phyloP scores from a whole-genome alignment of 1,139 yeast species.

The Suhomyces chickasaworum region DNA sequence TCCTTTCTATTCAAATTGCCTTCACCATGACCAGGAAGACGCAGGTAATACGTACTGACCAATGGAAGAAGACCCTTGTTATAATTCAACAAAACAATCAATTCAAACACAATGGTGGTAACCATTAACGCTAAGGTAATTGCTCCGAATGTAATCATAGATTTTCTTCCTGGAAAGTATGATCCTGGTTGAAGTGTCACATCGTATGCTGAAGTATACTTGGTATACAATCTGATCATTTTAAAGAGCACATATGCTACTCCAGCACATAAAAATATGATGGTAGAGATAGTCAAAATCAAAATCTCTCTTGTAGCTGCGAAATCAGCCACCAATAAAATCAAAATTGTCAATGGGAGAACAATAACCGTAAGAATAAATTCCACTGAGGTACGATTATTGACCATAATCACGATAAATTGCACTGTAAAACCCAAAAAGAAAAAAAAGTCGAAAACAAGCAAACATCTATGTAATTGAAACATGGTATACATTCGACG shows the following conservation, averaged over 20 bases:
- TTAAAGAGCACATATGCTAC: slow-evolving; percentile 55
- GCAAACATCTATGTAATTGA: slow-evolving; percentile 45
- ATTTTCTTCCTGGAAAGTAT: slow-evolving; percentile 51
- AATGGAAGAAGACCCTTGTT: slow-evolving; percentile 41
- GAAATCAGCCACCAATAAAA: slow-evolving; percentile 41
- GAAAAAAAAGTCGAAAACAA: slow-evolving; percentile 52
- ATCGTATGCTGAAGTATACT: slow-evolving; percentile 33
- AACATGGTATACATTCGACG: slow-evolving; percentile 43
- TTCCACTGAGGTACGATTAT: slow-evolving; percentile 43
- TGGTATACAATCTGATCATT: slow-evolving; percentile 50
- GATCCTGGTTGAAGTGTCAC: slow-evolving; percentile 28
- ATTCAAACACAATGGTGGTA: slow-evolving; percentile 40
- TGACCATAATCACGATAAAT: slow-evolving; percentile 51
- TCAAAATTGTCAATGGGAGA: slow-evolving; percentile 47
- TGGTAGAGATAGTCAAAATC: slow-evolving; percentile 31
- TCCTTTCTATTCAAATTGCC: background rate
- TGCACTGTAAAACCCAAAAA: slow-evolving; percentile 57
- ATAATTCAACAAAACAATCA: slow-evolving; percentile 40
- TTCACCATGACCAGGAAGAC: slow-evolving; percentile 20
- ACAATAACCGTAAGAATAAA: slow-evolving; percentile 53
- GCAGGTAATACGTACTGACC: slow-evolving; percentile 28
- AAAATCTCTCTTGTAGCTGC: slow-evolving; percentile 42
- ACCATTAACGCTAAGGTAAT: slow-evolving; percentile 45
- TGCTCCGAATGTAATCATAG: slow-evolving; percentile 51
- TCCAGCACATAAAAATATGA: slow-evolving; percentile 42